Percentiles rank a stretch among this genome's conserved stretches.
Evolutionary conservation across 2,329 filamentous ascomycete species (phyloP).

Genomic region (Bretziella fagacearum): DNA sequence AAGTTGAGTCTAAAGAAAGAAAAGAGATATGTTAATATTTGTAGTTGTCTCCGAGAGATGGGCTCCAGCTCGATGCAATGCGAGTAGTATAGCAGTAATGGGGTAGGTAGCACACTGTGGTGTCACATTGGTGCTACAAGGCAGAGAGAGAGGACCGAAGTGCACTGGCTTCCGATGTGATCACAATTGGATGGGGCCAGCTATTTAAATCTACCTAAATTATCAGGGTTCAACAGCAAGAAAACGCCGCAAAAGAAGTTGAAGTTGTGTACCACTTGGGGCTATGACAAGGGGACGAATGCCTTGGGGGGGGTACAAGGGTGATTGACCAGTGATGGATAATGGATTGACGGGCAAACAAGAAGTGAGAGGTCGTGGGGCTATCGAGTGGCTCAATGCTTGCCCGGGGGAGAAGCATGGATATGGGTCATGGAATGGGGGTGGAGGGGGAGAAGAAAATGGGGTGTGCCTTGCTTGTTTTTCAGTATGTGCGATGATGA

Average conservation of each 20-base stretch:
- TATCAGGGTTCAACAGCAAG: neutral
- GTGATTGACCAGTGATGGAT: no score
- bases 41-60: neutral
- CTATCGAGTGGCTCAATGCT: neutral
- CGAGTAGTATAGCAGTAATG: neutral
- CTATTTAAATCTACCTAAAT: neutral
- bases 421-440: neutral
- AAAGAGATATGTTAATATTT: constrained; percentile 6
- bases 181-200: neutral
- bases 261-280: no score
- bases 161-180: constrained; percentile 4
- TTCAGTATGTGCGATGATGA: neutral
- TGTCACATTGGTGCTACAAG: neutral
- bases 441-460: no score
- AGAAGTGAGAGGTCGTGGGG: neutral
- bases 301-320: no score
- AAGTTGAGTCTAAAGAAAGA: constrained; percentile 23
- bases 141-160: neutral
- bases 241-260: neutral
- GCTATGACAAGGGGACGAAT: no score
- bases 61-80: no score
- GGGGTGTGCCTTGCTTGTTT: no score
- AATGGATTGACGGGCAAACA: no score
- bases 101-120: neutral
- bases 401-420: neutral